A percentile compares a stretch with the other conserved stretches of the same genome.
Evolutionary conservation across 148 eudicot species (phyloP).

Genomic region (Polygonum aviculare): DNA sequence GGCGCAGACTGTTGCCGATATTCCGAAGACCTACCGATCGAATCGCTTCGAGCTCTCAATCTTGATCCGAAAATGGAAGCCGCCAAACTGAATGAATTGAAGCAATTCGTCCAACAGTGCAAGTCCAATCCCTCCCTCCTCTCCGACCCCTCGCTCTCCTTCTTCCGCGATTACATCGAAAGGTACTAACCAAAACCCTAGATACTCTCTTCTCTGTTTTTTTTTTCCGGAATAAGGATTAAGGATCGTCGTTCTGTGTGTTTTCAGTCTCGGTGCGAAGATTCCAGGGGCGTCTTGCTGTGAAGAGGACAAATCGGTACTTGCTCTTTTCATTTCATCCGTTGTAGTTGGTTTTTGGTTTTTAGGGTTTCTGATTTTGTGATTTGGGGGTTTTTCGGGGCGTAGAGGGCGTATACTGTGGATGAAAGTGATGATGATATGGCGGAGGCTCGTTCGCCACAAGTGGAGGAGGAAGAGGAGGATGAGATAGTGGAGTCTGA

Average conservation of each 20-base stretch:
- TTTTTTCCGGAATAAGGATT: not conserved
- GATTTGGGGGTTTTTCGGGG: not conserved
- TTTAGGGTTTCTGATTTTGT: slow-evolving; percentile 4
- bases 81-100: slow-evolving; percentile 38
- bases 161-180: slow-evolving; percentile 72
- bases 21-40: not conserved
- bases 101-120: slow-evolving; percentile 55
- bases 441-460: slow-evolving; percentile 30
- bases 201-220: not conserved
- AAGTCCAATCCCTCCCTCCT: slow-evolving; percentile 58
- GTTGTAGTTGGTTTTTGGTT: not conserved
- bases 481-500: slow-evolving; percentile 81
- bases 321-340: not conserved
- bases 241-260: not conserved
- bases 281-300: slow-evolving; percentile 38
- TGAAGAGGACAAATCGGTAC: slow-evolving; percentile 36
- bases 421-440: slow-evolving; percentile 56
- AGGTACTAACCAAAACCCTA: slow-evolving; percentile 27
- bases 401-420: slow-evolving; percentile 27
- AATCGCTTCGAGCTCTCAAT: not conserved
- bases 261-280: slow-evolving; percentile 55
- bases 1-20: not conserved
- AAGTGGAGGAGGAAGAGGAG: slow-evolving; percentile 49
- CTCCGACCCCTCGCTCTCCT: slow-evolving; percentile 64
- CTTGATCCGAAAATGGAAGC: slow-evolving; percentile 46